Base-by-base conservation (phyloP, 2,329 filamentous ascomycete species). In the Ascochyta lentis region DNA sequence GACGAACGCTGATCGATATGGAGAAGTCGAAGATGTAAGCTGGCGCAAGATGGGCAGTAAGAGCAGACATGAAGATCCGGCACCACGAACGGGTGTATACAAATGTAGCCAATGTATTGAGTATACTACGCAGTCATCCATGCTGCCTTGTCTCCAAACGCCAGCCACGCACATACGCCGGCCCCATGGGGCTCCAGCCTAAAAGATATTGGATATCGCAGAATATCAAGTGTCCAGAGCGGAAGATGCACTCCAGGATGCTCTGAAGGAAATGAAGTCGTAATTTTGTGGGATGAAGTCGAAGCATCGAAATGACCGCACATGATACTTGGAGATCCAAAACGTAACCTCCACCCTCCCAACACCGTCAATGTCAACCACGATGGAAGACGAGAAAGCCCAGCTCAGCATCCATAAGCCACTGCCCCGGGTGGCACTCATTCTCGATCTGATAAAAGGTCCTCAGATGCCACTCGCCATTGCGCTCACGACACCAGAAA, bases 391-490 rank as follows among this genome's bases (percentile, higher is more conserved):
- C 66, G 15, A 74, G 56, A 44, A 65, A 73, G 2, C 74, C 74
- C 8, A 65, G 33, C 12, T 71, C 67, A 5, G 71, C 65, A 44
- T 73, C 69, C 68, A 75, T 72, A 40, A 63, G 54, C 75, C 75
- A 77, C 12, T 65, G 59, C 1, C 75, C 75, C 3, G 75, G 75
- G 13, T 73, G 59, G 44, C 71, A 73, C 53, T 74, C 72, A 23
- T 73, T 72, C 64, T 76, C 71, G 40, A 77, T 77, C 61, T 70
- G 68, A 31, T 74, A 74, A 65, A 63, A 76, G 3, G 64, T 65
- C 23, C 73, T 60, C 22, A 75, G 56, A 52, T 73, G 69, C 69
- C 71, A 73, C 49, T 70, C 66, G 38, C 75, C 75, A 46, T 73
- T 72, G 22, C 65, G 51, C 58, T 77, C 75, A n/a, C 61, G 63